A percentile compares a stretch with the other conserved stretches of the same genome.
Conservation (phyloP, 164 flowering plant species). For the Kingdonia uniflora region DNA sequence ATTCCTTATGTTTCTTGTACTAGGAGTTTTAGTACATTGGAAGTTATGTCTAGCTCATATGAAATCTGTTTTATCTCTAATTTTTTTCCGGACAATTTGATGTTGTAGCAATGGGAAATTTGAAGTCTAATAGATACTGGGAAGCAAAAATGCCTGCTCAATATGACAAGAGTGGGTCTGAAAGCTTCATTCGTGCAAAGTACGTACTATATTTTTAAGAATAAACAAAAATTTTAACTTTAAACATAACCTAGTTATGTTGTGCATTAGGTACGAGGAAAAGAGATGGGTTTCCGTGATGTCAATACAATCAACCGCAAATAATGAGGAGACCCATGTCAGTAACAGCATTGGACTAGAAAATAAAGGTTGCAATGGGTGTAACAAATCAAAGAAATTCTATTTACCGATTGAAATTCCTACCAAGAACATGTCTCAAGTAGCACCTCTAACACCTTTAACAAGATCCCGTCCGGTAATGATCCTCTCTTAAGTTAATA, state of each 20-base stretch:
- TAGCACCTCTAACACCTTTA: not conserved
- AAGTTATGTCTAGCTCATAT: not conserved
- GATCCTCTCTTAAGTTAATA: not conserved
- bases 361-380: not conserved
- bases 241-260: not conserved
- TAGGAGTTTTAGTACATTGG: not conserved
- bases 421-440: too few relatives aligned
- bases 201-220: slow-evolving; percentile 20
- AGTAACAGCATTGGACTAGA: not conserved
- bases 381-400: not conserved
- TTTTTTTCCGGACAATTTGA: not conserved
- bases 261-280: slow-evolving; percentile 58
- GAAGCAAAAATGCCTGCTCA: slow-evolving; percentile 87
- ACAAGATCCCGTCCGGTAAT: not conserved
- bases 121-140: slow-evolving; percentile 76
- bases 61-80: not conserved
- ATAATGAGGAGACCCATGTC: not conserved
- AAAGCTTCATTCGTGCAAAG: slow-evolving; percentile 91
- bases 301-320: not conserved
- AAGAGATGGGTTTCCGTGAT: slow-evolving; percentile 69
- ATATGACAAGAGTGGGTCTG: slow-evolving; percentile 79
- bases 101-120: slow-evolving; percentile 77
- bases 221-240: not conserved
- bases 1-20: too few relatives aligned
- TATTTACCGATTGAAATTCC: not conserved